Evolutionary conservation across 345 rosid genomes (phyloP).

Genomic region (Heritiera fomes): DNA sequence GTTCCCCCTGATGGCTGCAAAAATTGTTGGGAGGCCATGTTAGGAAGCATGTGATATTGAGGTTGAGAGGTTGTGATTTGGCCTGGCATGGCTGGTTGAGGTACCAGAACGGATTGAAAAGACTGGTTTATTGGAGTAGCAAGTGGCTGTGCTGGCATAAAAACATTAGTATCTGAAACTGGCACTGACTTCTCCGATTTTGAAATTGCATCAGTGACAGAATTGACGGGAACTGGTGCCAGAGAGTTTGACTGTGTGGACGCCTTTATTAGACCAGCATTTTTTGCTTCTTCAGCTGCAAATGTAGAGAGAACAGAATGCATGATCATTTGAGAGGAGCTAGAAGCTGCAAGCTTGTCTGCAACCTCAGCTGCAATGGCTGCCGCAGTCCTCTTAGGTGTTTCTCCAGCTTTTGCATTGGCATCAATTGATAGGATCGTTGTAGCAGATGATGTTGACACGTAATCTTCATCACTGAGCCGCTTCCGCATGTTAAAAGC

Average conservation of each 20-base stretch:
- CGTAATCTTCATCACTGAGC: conserved; percentile 55
- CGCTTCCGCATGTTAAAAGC: conserved; percentile 63
- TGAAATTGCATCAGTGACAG: conserved; percentile 29
- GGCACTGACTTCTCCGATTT: conserved; percentile 49
- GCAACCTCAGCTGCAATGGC: conserved; percentile 96
- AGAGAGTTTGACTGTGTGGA: conserved; percentile 36
- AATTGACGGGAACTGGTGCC: conserved; percentile 23
- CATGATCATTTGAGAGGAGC: conserved; percentile 91
- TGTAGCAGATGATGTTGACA: conserved; percentile 22
- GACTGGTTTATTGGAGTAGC: conserved; percentile 39
- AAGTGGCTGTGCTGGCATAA: conserved; percentile 44
- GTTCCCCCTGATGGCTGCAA: conserved; percentile 54
- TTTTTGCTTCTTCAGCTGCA: conserved; percentile 90
- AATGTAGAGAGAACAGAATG: conserved; percentile 83
- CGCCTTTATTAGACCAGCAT: conserved; percentile 43
- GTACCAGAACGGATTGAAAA: conserved; percentile 41
- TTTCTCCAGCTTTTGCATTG: conserved; percentile 45
- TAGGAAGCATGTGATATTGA: conserved; percentile 64
- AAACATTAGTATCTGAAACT: conserved; percentile 44
- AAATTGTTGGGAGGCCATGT: conserved; percentile 55
- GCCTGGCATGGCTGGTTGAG: conserved; percentile 43
- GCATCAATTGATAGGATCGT: conserved; percentile 25
- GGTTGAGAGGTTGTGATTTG: conserved; percentile 52
- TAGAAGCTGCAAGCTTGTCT: conserved; percentile 79
- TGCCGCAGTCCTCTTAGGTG: conserved; percentile 65